These are phyloP conservation scores for Durio zibethinus DNA, from an alignment of 345 rosid genomes.

Conservation along the genomic window DNA sequence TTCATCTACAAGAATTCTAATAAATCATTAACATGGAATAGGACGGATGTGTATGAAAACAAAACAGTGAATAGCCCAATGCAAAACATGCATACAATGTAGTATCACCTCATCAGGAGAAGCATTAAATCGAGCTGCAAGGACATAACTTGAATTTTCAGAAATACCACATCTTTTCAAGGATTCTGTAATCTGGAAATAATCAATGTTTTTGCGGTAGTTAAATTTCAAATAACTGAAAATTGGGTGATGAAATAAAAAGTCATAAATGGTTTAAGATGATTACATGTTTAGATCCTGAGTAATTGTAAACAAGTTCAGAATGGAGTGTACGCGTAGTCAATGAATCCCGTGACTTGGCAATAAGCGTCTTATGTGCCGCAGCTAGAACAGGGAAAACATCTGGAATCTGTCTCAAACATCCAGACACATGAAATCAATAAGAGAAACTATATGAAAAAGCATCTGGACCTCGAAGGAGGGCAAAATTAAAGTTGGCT, in stretches of 20 bases:
- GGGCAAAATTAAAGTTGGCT: neutral
- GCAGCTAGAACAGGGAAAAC: slow-evolving; percentile 83
- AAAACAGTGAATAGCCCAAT: neutral
- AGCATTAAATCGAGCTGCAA: slow-evolving; percentile 75
- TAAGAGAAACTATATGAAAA: neutral
- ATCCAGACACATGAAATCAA: neutral
- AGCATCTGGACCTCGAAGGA: neutral
- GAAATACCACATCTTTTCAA: slow-evolving; percentile 89
- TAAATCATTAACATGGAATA: slow-evolving; percentile 3
- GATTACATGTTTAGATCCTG: slow-evolving; percentile 87
- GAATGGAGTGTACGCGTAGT: slow-evolving; percentile 89
- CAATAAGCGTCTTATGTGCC: slow-evolving; percentile 69
- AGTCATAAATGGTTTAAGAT: slow-evolving; percentile 13
- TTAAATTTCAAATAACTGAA: neutral
- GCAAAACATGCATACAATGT: neutral
- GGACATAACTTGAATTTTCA: slow-evolving; percentile 57
- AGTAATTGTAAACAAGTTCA: slow-evolving; percentile 85
- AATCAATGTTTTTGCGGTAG: neutral
- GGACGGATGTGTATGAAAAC: neutral
- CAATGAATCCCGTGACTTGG: slow-evolving; percentile 72
- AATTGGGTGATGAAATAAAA: neutral
- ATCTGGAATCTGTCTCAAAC: slow-evolving; percentile 62
- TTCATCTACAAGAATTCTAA: slow-evolving; percentile 49
- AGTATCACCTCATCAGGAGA: slow-evolving; percentile 58
- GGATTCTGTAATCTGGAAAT: slow-evolving; percentile 69